Base-by-base conservation (phyloP, 805 yeast genomes). In the Saturnispora hagleri region DNA sequence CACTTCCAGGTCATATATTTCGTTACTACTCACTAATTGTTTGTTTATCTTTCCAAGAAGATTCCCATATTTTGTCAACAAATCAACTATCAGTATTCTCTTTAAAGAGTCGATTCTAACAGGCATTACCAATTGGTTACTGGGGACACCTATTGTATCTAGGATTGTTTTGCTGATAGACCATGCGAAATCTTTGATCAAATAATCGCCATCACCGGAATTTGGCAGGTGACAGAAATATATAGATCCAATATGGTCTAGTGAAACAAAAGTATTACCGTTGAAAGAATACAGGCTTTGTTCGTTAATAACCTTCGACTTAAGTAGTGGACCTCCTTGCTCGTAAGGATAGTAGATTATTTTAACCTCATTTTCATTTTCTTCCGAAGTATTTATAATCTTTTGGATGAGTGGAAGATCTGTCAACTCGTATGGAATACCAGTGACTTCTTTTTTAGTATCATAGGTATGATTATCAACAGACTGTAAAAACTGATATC, bases 321-420 rank as follows among this genome's bases (percentile, higher is more conserved):
- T 33, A 10, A 65, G 51, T 2, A 18, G 26, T 9, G 58, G 61
- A 20, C 57, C 60, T 18, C 58, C 63, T 28, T 58, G 51, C 1
- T 53, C 56, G 35, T 58, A 58, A 8, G 70, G 69, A 47, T 60
- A 65, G 43, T 55, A 60, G 1, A 61, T 40, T 15, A 63, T 48
- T 41, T 57, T 50, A 6, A 60, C 10, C 3, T 24, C 34, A 15
- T 48, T 20, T 2, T 51, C 45, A 18, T 24, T 34, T 18, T 4
- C 12, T 12, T 28, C 27, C 4, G 44, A 44, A 9, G n/a, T 15
- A 15, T 22, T 33, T 3, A 44, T 7, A 15, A 56, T 54, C 9
- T 50, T 31, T 6, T 56, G 43, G 18, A 66, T 45, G 9, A 53
- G 49, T 0, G 68, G 65, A 13, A 66, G 24, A 33, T 58, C 62